Evolutionary conservation across 2,329 filamentous ascomycete species (phyloP), one percentile per base, ranked within the genome.

Genomic region (Tolypocladium guangdongense): DNA sequence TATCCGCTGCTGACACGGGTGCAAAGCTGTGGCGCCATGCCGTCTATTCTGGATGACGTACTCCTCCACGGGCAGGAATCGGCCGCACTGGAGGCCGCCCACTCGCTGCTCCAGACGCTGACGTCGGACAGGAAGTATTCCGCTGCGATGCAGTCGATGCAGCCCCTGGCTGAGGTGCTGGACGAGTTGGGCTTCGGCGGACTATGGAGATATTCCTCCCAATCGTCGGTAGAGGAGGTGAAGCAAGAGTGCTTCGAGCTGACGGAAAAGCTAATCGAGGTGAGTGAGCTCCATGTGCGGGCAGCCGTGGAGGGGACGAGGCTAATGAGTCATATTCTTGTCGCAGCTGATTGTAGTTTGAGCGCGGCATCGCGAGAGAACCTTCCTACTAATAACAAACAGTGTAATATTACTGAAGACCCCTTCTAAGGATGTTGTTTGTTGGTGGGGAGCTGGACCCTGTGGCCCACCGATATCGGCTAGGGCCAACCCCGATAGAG

Each of bases 61-160:
- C 67, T 87, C 52, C 63, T 80, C n/a, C 79, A 83, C 59, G 82
- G 81, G 49, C 83, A 86, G 60, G 83, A 82, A 62, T 72, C 78
- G 4, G 67, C 70, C 2, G 82, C 82, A 1, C 68, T 87, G 7
- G 77, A 80, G 60, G 76, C 81, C 8, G 83, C 82, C 1, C 83
- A 86, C 57, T 69, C 71, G 32, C 68, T 87, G 43, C 70, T 87
- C 45, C 75, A 79, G 52, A 81, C 78, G 7, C 65, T 87, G 12
- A 80, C 80, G 24, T 76, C 76, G 2, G 78, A 78, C 52, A 68
- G 71, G 3, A 74, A 74, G 48, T 82, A 81, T 55, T 68, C 74
- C 2, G 68, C 69, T 10, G 72, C 74, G 18, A 66, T 77, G 20
- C 73, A 77, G 48, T 75, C 76, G 6, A 71, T 71, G 33, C 71